phyloP scores from a whole-genome alignment of 805 yeast species.

The Danielozyma ontarioensis region DNA sequence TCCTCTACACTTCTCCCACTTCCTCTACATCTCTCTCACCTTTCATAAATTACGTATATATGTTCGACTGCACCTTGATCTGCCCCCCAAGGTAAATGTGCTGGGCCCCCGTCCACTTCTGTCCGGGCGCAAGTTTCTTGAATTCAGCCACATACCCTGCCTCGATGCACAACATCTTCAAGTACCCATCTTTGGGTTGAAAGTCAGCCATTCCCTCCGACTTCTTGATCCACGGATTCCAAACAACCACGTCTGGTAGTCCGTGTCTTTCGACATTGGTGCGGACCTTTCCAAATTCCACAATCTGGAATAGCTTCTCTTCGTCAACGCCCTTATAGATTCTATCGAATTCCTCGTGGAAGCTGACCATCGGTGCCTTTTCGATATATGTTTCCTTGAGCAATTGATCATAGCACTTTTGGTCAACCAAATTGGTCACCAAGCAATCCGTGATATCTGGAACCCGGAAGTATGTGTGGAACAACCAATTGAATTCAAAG shows the following conservation, averaged over 20 bases:
- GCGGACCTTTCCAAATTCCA: slow-evolving; percentile 64
- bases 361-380: slow-evolving; percentile 68
- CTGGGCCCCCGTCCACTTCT: slow-evolving; percentile 72
- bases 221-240: slow-evolving; percentile 96
- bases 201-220: slow-evolving; percentile 85
- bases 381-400: slow-evolving; percentile 57
- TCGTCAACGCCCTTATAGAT: slow-evolving; percentile 63
- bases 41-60: too few species aligned
- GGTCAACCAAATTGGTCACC: slow-evolving; percentile 75
- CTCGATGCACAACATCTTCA: slow-evolving; percentile 89
- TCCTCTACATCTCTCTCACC: too few species aligned
- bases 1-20: too few species aligned
- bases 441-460: slow-evolving; percentile 73
- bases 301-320: slow-evolving; percentile 58
- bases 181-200: slow-evolving; percentile 77
- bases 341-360: slow-evolving; percentile 78
- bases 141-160: slow-evolving; percentile 84
- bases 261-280: slow-evolving; percentile 63
- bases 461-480: slow-evolving; percentile 82
- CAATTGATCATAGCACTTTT: slow-evolving; percentile 71
- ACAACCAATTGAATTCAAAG: slow-evolving; percentile 88
- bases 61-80: slow-evolving; percentile 53
- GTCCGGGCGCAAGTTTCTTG: slow-evolving; percentile 60
- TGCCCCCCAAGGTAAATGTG: slow-evolving; percentile 51
- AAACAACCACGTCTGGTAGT: slow-evolving; percentile 73